Conservation (phyloP, 495 filamentous ascomycete species). For the Neurospora sp. region DNA sequence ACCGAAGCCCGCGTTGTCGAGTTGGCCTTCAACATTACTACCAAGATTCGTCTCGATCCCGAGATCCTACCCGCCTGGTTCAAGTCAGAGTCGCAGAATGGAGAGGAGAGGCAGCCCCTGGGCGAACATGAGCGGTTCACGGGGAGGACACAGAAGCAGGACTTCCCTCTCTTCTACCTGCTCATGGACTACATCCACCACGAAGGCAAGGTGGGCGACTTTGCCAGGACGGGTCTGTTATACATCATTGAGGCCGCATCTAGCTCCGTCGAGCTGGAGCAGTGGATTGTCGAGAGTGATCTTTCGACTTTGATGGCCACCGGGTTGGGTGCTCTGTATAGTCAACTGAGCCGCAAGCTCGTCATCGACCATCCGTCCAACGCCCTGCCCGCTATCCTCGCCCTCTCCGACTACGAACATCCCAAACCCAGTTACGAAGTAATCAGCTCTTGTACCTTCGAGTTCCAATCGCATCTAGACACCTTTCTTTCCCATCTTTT, state of each 20-base stretch:
- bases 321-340: constrained; percentile 89
- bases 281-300: constrained; percentile 96
- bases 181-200: constrained; percentile 94
- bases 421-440: constrained; percentile 52
- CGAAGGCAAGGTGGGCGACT: constrained; percentile 86
- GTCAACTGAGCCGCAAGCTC: constrained; percentile 75
- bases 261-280: constrained; percentile 68
- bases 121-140: constrained; percentile 57
- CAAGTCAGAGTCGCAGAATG: constrained; percentile 37
- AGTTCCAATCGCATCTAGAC: constrained; percentile 71
- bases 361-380: constrained; percentile 51
- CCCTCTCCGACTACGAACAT: constrained; percentile 72
- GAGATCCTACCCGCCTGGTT: constrained; percentile 86
- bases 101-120: constrained; percentile 33
- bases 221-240: constrained; percentile 88
- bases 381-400: constrained; percentile 69
- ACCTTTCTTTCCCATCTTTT: constrained; percentile 90
- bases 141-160: constrained; percentile 77
- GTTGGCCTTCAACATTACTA: constrained; percentile 83
- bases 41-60: constrained; percentile 86
- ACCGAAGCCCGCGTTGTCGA: constrained; percentile 81
- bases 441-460: constrained; percentile 55
- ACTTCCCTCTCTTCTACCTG: constrained; percentile 92
- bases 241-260: constrained; percentile 94
- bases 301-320: constrained; percentile 95